phyloP scores from a whole-genome alignment of 1,284 basidiomycete species.

The Fistulinella cinereoalba region DNA sequence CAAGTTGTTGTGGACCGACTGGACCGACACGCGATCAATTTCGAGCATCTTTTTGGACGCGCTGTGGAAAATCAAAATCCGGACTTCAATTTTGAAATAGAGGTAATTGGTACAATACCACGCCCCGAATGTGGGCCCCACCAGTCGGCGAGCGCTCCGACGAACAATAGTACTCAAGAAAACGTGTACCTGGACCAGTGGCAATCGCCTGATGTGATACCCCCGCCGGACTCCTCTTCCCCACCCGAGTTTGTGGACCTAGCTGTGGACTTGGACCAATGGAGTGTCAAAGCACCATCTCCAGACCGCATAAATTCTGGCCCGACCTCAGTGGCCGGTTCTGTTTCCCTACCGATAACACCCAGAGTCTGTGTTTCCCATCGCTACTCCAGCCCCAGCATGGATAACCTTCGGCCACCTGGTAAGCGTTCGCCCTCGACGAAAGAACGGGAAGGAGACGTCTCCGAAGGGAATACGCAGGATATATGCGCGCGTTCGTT shows the following conservation, averaged over 20 bases:
- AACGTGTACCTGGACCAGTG: conserved; percentile 1
- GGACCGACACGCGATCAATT: neutral
- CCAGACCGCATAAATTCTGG: neutral
- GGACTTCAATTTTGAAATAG: conserved; percentile 1
- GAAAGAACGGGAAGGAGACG: neutral
- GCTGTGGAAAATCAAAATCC: neutral
- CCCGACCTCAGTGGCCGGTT: too few relatives aligned
- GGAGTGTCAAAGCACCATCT: conserved; percentile 3
- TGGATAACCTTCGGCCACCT: neutral
- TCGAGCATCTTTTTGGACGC: neutral
- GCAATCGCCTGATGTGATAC: conserved; percentile 6
- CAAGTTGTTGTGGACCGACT: conserved; percentile 1
- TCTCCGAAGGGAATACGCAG: neutral
- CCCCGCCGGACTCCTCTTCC: conserved; percentile 28
- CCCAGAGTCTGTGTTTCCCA: too few relatives aligned
- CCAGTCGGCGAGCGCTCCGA: conserved; percentile 9
- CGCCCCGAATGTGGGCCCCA: conserved; percentile 1
- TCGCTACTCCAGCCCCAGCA: neutral
- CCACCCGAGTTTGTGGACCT: too few relatives aligned
- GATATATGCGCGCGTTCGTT: conserved; percentile 12
- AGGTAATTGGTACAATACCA: neutral
- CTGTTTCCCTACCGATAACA: too few relatives aligned
- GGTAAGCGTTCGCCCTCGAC: neutral
- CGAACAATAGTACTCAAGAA: neutral
- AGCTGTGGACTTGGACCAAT: neutral